Percentiles rank a stretch among this genome's conserved stretches.
Evolutionary conservation across 768 basidiomycete species (phyloP).

Genomic region (Lactifluus pinguis): DNA sequence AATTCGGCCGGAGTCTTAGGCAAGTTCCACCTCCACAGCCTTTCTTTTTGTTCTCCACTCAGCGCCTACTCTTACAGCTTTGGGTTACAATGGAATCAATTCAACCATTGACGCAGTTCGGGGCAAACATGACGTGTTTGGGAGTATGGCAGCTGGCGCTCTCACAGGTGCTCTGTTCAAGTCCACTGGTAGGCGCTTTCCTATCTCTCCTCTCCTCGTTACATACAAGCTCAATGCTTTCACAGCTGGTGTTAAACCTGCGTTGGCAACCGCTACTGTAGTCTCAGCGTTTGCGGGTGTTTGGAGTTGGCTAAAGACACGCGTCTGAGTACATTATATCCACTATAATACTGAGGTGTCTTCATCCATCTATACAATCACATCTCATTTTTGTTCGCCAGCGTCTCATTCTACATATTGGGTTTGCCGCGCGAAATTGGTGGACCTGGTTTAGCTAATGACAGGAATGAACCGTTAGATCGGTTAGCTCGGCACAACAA

Average conservation of each 20-base stretch:
- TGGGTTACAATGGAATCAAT: constrained; percentile 95
- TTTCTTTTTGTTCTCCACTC: constrained; percentile 33
- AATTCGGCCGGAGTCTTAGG: constrained; percentile 98
- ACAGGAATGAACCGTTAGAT: constrained; percentile 9
- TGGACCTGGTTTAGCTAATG: constrained; percentile 8
- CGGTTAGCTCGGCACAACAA: constrained; percentile 10
- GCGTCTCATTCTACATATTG: constrained; percentile 2
- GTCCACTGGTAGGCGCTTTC: constrained; percentile 67
- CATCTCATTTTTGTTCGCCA: constrained; percentile 16
- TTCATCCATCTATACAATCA: constrained; percentile 11
- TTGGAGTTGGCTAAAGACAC: constrained; percentile 94
- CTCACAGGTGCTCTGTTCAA: constrained; percentile 88
- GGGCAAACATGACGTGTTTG: constrained; percentile 85
- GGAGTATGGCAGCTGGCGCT: constrained; percentile 88
- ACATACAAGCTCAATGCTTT: constrained; percentile 20
- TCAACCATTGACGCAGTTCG: constrained; percentile 83
- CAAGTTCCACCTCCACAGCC: constrained; percentile 40
- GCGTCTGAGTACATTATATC: constrained; percentile 50
- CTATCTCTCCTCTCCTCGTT: constrained; percentile 24
- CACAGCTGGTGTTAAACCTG: constrained; percentile 86
- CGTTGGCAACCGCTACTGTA: constrained; percentile 79
- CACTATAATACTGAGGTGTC: constrained; percentile 34
- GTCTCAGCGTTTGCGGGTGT: constrained; percentile 85
- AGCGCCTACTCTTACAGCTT: constrained; percentile 46
- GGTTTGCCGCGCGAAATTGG: constrained; percentile 1